Base-by-base conservation (phyloP, 2,329 filamentous ascomycete species). In the Colletotrichum australisinense region DNA sequence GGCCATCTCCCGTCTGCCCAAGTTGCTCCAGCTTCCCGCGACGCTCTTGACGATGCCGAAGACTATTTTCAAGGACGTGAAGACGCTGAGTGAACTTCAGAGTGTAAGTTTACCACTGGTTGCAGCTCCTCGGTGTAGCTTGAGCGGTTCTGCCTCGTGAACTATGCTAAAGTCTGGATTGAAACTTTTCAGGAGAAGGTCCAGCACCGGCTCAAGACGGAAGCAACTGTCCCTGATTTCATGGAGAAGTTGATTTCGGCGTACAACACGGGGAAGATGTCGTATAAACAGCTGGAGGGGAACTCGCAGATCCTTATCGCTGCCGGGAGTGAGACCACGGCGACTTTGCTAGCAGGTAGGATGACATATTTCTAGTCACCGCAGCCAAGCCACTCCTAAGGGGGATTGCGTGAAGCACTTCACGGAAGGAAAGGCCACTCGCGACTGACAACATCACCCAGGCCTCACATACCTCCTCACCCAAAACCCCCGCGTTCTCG, bases 321-420 rank as follows among this genome's bases (percentile, higher is more conserved):
- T 3, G 81, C 78, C 5, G 80, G 81, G 2, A 78, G 77, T 0
- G 81, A 83, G 72, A 83, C 81, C 1, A 82, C 80, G 1, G 79
- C 81, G 4, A 80, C 80, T 0, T 32, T 77, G 1, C 75, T 82
- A 1, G 73, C 80, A 0, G 86, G 85, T 5, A 77, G 79, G 0
- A 16, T 4, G 12, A 3, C 12, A 4, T 4, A n/a, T 16, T 38
- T 22, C 11, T 22, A 35, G 3, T 12, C 11, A 35, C 32, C 32
- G 14, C n/a, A 24, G 26, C 24, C 2, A 26, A 26, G 24, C 24
- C 24, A 26, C 24, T 26, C 24, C 24, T 26, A 26, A 26, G 24
- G 24, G 24, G 24, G 24, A 26, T 3, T 26, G 24, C 24, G 24
- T 26, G 24, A 26, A 26, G 24, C 26, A 26, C 26, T 26, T 26